These are phyloP conservation scores for Amanita exitialis DNA, from an alignment of 768 basidiomycete genomes.

Conservation along the genomic window DNA sequence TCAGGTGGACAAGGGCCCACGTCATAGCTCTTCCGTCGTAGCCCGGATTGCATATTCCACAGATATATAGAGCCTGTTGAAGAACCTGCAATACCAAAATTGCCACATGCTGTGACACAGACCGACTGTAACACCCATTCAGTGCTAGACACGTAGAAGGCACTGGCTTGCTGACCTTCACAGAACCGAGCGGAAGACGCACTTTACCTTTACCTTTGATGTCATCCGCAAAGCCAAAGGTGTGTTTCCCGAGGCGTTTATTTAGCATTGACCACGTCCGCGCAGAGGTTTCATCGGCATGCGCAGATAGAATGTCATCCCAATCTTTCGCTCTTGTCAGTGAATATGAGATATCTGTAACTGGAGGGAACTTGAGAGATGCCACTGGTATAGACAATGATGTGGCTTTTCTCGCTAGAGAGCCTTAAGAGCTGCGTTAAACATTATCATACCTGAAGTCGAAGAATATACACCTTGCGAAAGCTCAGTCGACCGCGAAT, in stretches of 20 bases:
- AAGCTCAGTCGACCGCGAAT: conserved; percentile 89
- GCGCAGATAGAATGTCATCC: conserved; percentile 94
- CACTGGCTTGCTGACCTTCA: conserved; percentile 43
- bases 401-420: conserved; percentile 73
- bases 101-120: conserved; percentile 90
- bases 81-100: conserved; percentile 83
- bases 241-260: conserved; percentile 73
- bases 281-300: conserved; percentile 72
- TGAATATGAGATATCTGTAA: conserved; percentile 73
- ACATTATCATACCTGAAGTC: not conserved
- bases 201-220: conserved; percentile 35
- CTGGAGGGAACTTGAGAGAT: conserved; percentile 76
- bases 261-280: conserved; percentile 83
- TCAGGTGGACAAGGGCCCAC: conserved; percentile 56
- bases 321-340: conserved; percentile 83
- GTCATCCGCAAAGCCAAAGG: conserved; percentile 48
- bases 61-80: conserved; percentile 73
- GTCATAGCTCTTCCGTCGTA: conserved; percentile 68
- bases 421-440: conserved; percentile 37
- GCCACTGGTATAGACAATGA: conserved; percentile 68
- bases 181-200: conserved; percentile 39
- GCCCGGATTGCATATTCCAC: conserved; percentile 98
- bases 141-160: not conserved
- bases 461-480: conserved; percentile 59
- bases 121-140: conserved; percentile 43